These are phyloP conservation scores for Datura wrightii DNA, from an alignment of 257 asterid species.

Conservation along the genomic window DNA sequence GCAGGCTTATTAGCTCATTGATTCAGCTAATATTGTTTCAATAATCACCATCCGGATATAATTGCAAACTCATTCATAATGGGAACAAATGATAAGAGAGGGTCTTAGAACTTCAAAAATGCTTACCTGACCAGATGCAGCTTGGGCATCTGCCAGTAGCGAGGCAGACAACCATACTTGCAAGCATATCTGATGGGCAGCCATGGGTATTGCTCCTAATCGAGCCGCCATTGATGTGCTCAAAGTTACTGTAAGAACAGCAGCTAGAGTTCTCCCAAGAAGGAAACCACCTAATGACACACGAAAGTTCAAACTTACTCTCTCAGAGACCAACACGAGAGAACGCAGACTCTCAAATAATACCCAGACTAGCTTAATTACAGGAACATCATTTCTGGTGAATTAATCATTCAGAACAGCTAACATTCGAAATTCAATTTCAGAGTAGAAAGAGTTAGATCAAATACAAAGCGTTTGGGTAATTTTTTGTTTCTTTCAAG, in stretches of 20 bases:
- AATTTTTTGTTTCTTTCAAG: background rate
- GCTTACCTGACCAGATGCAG: slow-evolving; percentile 51
- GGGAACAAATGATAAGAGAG: background rate
- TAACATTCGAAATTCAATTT: background rate
- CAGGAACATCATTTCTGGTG: slow-evolving; percentile 14
- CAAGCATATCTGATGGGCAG: slow-evolving; percentile 60
- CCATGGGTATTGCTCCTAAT: slow-evolving; percentile 56
- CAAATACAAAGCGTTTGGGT: background rate
- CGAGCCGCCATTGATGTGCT: slow-evolving; percentile 61
- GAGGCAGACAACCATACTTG: slow-evolving; percentile 61
- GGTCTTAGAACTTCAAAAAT: background rate
- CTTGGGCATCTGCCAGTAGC: slow-evolving; percentile 54
- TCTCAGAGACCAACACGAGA: slow-evolving; percentile 19
- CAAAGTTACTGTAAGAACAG: slow-evolving; percentile 51
- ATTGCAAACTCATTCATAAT: background rate
- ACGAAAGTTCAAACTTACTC: background rate
- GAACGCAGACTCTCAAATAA: slow-evolving; percentile 16
- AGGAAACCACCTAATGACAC: slow-evolving; percentile 52
- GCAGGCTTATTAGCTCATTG: background rate
- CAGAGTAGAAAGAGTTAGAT: background rate
- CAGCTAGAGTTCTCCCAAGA: slow-evolving; percentile 58
- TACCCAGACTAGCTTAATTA: background rate
- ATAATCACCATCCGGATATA: background rate
- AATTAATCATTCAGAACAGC: background rate
- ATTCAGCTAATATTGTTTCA: slow-evolving; percentile 2